Percentiles rank a stretch among this genome's conserved stretches.
phyloP scores from a whole-genome alignment of 768 basidiomycete genomes.

The Dioszegia aurantiaca region DNA sequence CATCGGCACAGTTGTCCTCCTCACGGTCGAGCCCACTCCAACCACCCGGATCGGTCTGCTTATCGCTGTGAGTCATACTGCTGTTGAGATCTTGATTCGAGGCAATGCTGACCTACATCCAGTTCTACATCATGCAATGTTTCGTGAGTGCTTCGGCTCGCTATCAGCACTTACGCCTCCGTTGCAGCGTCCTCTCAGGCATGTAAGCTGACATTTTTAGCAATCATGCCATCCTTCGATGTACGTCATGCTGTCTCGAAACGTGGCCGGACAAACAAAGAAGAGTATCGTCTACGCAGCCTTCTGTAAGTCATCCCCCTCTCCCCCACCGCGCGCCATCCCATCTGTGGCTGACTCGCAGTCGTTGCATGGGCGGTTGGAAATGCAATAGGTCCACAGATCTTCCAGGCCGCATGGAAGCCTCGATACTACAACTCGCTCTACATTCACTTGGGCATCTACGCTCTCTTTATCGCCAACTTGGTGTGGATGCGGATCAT shows the following conservation, averaged over 20 bases:
- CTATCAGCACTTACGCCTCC: too few species aligned
- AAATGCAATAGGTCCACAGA: conserved; percentile 58
- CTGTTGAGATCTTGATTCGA: too few species aligned
- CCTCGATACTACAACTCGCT: conserved; percentile 59
- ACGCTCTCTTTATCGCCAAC: conserved; percentile 55
- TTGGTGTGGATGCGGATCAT: conserved; percentile 32
- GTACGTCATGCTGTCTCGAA: conserved; percentile 30
- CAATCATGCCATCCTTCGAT: conserved; percentile 19
- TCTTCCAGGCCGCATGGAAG: conserved; percentile 57
- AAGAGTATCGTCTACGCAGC: conserved; percentile 58
- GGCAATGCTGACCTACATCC: too few species aligned
- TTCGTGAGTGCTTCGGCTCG: not conserved
- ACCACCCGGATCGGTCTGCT: conserved; percentile 58
- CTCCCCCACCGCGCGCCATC: too few species aligned
- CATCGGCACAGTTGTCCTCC: conserved; percentile 58
- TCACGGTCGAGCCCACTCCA: conserved; percentile 55
- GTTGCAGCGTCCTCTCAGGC: too few species aligned
- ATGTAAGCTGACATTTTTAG: too few species aligned
- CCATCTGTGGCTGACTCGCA: too few species aligned
- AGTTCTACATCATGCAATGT: conserved; percentile 55
- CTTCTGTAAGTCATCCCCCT: conserved; percentile 27
- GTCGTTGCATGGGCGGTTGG: conserved; percentile 61
- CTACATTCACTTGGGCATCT: conserved; percentile 57
- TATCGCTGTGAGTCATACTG: conserved; percentile 44
- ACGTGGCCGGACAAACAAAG: conserved; percentile 50